phyloP scores from a whole-genome alignment of 805 yeast species.

The Saccharomycopsis sp. region DNA sequence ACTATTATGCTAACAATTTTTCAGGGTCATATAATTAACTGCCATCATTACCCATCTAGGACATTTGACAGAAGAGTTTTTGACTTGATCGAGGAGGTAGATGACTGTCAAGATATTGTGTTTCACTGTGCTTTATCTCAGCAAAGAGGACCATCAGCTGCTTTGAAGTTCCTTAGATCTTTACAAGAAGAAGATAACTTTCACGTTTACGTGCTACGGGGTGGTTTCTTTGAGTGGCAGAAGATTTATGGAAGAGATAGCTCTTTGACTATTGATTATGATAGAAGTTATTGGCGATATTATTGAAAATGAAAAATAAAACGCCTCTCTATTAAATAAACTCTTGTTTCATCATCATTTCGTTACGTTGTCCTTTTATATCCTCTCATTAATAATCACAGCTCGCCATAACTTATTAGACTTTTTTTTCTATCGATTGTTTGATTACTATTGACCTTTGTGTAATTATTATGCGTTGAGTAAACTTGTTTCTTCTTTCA shows the following conservation, averaged over 20 bases:
- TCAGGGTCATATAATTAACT: slow-evolving; percentile 16
- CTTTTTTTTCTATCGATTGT: too few relatives aligned
- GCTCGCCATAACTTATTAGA: too few relatives aligned
- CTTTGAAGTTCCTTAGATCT: slow-evolving; percentile 42
- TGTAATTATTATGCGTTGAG: too few relatives aligned
- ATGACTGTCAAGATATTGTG: slow-evolving; percentile 64
- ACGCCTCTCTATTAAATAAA: too few relatives aligned
- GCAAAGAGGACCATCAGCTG: slow-evolving; percentile 84
- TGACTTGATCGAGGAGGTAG: slow-evolving; percentile 55
- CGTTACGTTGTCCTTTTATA: too few relatives aligned
- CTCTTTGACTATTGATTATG: slow-evolving; percentile 50
- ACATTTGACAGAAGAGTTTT: slow-evolving; percentile 8
- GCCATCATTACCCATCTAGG: slow-evolving; percentile 12
- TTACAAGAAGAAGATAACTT: slow-evolving; percentile 20
- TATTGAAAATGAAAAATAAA: too few relatives aligned
- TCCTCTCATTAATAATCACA: too few relatives aligned
- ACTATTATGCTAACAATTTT: slow-evolving; percentile 5
- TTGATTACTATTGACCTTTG: too few relatives aligned
- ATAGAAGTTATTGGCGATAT: slow-evolving; percentile 32
- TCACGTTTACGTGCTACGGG: slow-evolving; percentile 60
- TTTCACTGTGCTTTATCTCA: slow-evolving; percentile 91
- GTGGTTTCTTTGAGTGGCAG: slow-evolving; percentile 88
- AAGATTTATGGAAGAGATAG: slow-evolving; percentile 56
- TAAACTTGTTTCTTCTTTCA: too few relatives aligned
- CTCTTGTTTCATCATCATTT: too few relatives aligned